Evolutionary conservation across 2,329 filamentous ascomycete genomes (phyloP).

Genomic region (Pseudogymnoascus sp.): DNA sequence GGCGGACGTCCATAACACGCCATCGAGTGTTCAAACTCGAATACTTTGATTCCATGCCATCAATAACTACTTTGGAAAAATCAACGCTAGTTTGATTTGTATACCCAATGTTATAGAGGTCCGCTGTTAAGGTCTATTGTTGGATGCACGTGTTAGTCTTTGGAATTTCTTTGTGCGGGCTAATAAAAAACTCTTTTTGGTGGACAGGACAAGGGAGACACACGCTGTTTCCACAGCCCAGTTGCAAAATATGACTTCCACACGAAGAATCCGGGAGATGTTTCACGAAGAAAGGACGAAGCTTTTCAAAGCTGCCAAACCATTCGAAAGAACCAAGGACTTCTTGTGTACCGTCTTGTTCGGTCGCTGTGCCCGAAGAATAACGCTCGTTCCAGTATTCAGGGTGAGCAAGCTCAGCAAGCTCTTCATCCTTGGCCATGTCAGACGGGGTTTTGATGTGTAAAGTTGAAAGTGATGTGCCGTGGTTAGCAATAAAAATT

Average conservation of each 20-base stretch:
- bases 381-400: constrained; percentile 48
- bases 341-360: not conserved
- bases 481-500: no score
- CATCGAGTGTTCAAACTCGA: constrained; percentile 32
- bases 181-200: not conserved
- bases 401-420: constrained; percentile 20
- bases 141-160: not conserved
- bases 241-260: constrained; percentile 43
- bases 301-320: constrained; percentile 42
- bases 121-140: constrained; percentile 42
- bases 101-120: constrained; percentile 43
- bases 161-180: not conserved
- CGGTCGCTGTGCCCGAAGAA: constrained; percentile 29
- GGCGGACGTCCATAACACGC: constrained; percentile 43
- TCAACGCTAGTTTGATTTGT: constrained; percentile 47
- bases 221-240: constrained; percentile 53
- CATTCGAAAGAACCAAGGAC: constrained; percentile 36
- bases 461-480: no score
- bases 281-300: constrained; percentile 41
- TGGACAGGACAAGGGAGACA: constrained; percentile 17
- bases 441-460: no score
- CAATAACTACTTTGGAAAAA: constrained; percentile 47
- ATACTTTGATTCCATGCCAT: constrained; percentile 43
- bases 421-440: no score
- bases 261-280: constrained; percentile 35